Evolutionary conservation across 1,284 basidiomycete species (phyloP).

Genomic region (Trichosporon sp.): DNA sequence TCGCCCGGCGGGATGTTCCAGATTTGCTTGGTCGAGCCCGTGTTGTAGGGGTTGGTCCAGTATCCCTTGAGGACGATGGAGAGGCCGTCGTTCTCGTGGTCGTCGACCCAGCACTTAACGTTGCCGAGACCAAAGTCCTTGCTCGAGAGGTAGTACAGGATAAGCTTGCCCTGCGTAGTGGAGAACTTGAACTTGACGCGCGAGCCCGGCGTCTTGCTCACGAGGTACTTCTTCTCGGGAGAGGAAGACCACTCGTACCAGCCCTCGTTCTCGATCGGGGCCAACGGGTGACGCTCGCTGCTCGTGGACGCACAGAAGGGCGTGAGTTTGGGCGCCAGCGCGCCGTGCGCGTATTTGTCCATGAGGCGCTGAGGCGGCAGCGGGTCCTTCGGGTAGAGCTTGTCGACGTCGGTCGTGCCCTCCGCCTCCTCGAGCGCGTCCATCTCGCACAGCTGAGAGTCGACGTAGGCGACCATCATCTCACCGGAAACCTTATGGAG

Average conservation of each 20-base stretch:
- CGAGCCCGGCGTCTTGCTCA: constrained; percentile 46
- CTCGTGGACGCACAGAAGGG: constrained; percentile 48
- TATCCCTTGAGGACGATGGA: constrained; percentile 8
- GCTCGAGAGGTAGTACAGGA: constrained; percentile 43
- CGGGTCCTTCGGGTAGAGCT: constrained; percentile 36
- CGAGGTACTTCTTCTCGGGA: constrained; percentile 47
- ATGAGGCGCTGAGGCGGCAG: constrained; percentile 26
- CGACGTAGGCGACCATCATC: constrained; percentile 47
- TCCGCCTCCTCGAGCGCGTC: constrained; percentile 36
- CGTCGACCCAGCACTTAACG: constrained; percentile 28
- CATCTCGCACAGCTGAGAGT: constrained; percentile 51
- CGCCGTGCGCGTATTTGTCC: constrained; percentile 22
- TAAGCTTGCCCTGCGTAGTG: constrained; percentile 37
- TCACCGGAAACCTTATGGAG: constrained; percentile 43
- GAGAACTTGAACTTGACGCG: constrained; percentile 44
- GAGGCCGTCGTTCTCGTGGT: not conserved
- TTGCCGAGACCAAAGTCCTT: constrained; percentile 23
- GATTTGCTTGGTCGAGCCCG: constrained; percentile 9
- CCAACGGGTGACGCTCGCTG: constrained; percentile 37
- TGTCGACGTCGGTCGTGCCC: constrained; percentile 29
- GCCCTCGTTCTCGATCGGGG: constrained; percentile 38
- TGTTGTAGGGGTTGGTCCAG: constrained; percentile 34
- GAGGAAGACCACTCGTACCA: constrained; percentile 52
- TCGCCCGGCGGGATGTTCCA: constrained; percentile 18
- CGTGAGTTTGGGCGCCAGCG: constrained; percentile 39